Conservation (phyloP, 176 grass and related monocot species). For the Saccharum spontaneum region DNA sequence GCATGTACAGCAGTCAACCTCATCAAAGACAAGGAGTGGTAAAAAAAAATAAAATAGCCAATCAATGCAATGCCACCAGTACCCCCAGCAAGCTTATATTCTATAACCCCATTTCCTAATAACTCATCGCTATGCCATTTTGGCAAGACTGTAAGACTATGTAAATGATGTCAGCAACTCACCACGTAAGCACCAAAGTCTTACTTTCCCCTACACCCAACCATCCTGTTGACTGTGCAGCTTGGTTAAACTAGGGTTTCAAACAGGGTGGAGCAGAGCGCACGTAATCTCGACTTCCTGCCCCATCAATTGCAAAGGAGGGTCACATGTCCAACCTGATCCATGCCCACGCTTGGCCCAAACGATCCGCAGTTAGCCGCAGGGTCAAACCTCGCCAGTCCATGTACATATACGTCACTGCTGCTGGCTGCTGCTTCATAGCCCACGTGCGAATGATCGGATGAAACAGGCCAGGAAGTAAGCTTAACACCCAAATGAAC, state of each 20-base stretch:
- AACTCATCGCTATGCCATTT: neutral
- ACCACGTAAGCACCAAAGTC: neutral
- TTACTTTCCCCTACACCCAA: neutral
- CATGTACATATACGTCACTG: too few species aligned
- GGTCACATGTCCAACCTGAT: neutral
- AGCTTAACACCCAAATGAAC: neutral
- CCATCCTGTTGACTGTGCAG: neutral
- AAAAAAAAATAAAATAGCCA: slow-evolving; percentile 16
- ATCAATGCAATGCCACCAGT: neutral
- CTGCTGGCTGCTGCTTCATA: too few species aligned
- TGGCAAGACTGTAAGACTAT: neutral
- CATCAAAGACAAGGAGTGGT: neutral
- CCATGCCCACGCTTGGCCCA: too few species aligned
- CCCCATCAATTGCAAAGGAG: neutral
- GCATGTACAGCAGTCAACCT: slow-evolving; percentile 8
- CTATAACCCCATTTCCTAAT: neutral
- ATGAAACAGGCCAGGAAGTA: neutral
- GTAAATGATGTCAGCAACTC: neutral
- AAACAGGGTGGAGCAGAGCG: neutral
- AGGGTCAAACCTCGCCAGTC: too few species aligned
- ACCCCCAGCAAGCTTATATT: neutral
- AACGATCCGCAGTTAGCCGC: too few species aligned
- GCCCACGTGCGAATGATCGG: too few species aligned
- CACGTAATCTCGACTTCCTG: neutral
- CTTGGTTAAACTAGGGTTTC: neutral